Conservation (phyloP, 1,139 yeast genomes). For the Lodderomyces parapsilosis region DNA sequence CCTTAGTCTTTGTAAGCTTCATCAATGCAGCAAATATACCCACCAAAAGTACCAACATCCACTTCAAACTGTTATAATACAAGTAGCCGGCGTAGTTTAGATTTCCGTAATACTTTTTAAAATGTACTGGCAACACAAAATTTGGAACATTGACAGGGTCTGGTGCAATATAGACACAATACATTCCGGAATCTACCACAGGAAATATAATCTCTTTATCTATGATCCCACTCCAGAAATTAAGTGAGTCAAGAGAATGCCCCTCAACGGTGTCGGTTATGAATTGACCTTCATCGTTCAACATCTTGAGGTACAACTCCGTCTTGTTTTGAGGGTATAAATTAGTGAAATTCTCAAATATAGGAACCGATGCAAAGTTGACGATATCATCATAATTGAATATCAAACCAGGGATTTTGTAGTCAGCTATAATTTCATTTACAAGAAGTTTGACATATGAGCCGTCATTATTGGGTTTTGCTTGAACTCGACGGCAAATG, state of each 20-base stretch:
- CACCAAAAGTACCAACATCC: slow-evolving; percentile 17
- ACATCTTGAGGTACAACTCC: slow-evolving; percentile 13
- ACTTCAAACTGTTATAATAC: slow-evolving; percentile 20
- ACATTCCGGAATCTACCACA: slow-evolving; percentile 28
- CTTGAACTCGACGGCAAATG: slow-evolving; percentile 11
- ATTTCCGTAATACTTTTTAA: slow-evolving; percentile 29
- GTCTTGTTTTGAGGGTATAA: slow-evolving; percentile 14
- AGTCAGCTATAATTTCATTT: slow-evolving; percentile 1
- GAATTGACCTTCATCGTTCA: slow-evolving; percentile 10
- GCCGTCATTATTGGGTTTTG: slow-evolving; percentile 6
- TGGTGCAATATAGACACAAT: slow-evolving; percentile 35
- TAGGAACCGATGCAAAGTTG: slow-evolving; percentile 23
- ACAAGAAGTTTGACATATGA: slow-evolving; percentile 7
- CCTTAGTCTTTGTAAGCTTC: slow-evolving; percentile 25
- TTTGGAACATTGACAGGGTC: slow-evolving; percentile 8
- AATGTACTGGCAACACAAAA: slow-evolving; percentile 20
- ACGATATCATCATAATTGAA: slow-evolving; percentile 25
- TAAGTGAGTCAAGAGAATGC: slow-evolving; percentile 5
- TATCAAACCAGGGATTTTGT: slow-evolving; percentile 22
- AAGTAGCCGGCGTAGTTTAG: slow-evolving; percentile 22
- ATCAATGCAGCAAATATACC: slow-evolving; percentile 23
- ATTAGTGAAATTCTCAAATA: slow-evolving; percentile 15
- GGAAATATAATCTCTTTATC: slow-evolving; percentile 12
- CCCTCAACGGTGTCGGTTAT: slow-evolving; percentile 8
- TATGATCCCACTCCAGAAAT: slow-evolving; percentile 12